Evolutionary conservation across 2,329 filamentous ascomycete genomes (phyloP).

Genomic region (Drechslerella coelobrocha): DNA sequence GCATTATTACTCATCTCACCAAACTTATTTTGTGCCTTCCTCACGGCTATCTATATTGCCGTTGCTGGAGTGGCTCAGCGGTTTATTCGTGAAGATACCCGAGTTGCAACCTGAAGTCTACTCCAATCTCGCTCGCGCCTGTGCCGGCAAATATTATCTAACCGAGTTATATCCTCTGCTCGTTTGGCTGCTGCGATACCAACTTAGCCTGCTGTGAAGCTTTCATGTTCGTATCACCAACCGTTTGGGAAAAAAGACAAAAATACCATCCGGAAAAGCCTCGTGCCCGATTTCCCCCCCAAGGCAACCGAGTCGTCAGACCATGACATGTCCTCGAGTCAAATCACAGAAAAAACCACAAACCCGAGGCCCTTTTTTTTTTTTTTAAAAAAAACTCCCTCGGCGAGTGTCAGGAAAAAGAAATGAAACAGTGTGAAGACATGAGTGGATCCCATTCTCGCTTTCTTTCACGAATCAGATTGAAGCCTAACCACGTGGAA

Average conservation of each 20-base stretch:
- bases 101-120: slow-evolving; percentile 13
- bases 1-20: slow-evolving; percentile 50
- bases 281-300: slow-evolving; percentile 25
- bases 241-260: slow-evolving; percentile 2
- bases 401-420: neutral
- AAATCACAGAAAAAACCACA: slow-evolving; percentile 9
- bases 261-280: slow-evolving; percentile 24
- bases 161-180: slow-evolving; percentile 42
- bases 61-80: slow-evolving; percentile 25
- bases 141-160: slow-evolving; percentile 43
- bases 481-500: slow-evolving; percentile 44
- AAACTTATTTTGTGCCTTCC: slow-evolving; percentile 8
- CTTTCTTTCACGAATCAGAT: slow-evolving; percentile 46
- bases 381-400: slow-evolving; percentile 7
- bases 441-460: slow-evolving; percentile 30
- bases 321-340: slow-evolving; percentile 15
- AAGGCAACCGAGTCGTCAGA: slow-evolving; percentile 48
- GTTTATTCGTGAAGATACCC: no score
- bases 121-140: slow-evolving; percentile 22
- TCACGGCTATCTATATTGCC: neutral
- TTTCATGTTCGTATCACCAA: slow-evolving; percentile 1
- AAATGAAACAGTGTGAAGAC: slow-evolving; percentile 11
- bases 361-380: slow-evolving; percentile 11
- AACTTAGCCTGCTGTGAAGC: neutral
- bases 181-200: neutral